Percentiles rank a stretch among this genome's conserved stretches.
These are phyloP conservation scores for Fraxinus ornus DNA, from an alignment of 305 asterid genomes.

Conservation along the genomic window DNA sequence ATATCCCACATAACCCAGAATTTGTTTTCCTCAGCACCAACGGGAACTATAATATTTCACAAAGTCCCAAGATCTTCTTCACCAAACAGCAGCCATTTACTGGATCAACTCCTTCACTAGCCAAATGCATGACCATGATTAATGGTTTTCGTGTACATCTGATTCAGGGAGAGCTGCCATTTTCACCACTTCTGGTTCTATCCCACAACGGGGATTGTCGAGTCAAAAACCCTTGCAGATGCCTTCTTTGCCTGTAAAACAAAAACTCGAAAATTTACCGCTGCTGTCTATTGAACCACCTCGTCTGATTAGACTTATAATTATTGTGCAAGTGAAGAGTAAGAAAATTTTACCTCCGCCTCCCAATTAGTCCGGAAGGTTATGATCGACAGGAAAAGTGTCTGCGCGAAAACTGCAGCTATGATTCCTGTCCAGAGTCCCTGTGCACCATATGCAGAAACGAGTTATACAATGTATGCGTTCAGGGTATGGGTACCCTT, in stretches of 20 bases:
- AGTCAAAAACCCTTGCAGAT: slow-evolving; percentile 37
- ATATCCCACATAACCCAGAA: not conserved
- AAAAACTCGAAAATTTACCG: not conserved
- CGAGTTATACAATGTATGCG: not conserved
- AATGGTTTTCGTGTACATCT: not conserved
- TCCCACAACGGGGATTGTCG: slow-evolving; percentile 37
- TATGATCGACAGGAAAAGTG: slow-evolving; percentile 43
- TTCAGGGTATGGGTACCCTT: not conserved
- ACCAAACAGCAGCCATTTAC: slow-evolving; percentile 12
- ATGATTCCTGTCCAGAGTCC: slow-evolving; percentile 51
- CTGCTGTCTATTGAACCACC: not conserved
- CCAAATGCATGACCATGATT: not conserved
- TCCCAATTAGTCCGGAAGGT: slow-evolving; percentile 49
- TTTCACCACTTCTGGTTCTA: slow-evolving; percentile 19
- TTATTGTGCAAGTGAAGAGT: not conserved
- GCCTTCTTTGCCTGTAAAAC: slow-evolving; percentile 41
- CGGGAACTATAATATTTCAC: not conserved
- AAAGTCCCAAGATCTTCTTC: not conserved
- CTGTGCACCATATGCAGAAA: slow-evolving; percentile 20
- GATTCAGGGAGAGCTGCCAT: not conserved
- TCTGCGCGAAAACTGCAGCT: slow-evolving; percentile 47
- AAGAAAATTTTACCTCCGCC: slow-evolving; percentile 29
- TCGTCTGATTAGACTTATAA: not conserved
- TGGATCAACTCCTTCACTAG: not conserved
- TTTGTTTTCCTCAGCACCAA: not conserved